These are phyloP conservation scores for Alternaria angustiovoidea DNA, from an alignment of 2,329 filamentous ascomycete species.

Conservation along the genomic window DNA sequence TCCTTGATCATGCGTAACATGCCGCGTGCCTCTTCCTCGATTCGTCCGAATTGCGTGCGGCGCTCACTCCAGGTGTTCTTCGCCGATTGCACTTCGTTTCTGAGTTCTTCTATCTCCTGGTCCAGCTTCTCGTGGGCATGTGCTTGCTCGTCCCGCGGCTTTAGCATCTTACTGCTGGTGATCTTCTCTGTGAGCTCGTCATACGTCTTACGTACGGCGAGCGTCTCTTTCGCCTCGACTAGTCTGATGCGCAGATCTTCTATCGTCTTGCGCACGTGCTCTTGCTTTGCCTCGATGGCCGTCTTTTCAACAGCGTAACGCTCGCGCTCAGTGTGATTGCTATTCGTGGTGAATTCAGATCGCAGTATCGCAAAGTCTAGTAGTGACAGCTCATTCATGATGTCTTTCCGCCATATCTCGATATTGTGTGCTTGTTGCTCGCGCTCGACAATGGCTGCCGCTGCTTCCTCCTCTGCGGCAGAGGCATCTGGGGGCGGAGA, in stretches of 20 bases:
- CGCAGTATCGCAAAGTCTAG: conserved; percentile 87
- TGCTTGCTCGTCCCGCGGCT: conserved; percentile 83
- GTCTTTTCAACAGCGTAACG: conserved; percentile 83
- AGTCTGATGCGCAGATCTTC: conserved; percentile 75
- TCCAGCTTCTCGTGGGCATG: conserved; percentile 81
- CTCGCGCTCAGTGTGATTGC: conserved; percentile 82
- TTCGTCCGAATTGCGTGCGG: conserved; percentile 83
- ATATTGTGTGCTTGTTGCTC: conserved; percentile 64
- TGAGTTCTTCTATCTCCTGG: conserved; percentile 85
- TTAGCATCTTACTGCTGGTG: conserved; percentile 78
- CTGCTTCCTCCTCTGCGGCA: conserved; percentile 56
- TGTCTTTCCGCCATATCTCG: conserved; percentile 79
- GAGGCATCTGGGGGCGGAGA: conserved; percentile 72
- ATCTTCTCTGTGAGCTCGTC: conserved; percentile 90
- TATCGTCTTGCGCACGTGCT: conserved; percentile 79
- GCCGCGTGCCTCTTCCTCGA: conserved; percentile 90
- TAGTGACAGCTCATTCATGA: conserved; percentile 85
- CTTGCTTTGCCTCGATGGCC: conserved; percentile 79
- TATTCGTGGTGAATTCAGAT: conserved; percentile 84
- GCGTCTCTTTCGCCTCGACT: conserved; percentile 68
- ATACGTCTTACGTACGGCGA: conserved; percentile 82
- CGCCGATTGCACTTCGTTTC: conserved; percentile 83
- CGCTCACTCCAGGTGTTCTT: conserved; percentile 84
- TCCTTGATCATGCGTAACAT: conserved; percentile 86
- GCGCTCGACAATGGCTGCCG: conserved; percentile 54